phyloP scores from a whole-genome alignment of 306 rosid genomes.

The Cyamopsis tetragonoloba region DNA sequence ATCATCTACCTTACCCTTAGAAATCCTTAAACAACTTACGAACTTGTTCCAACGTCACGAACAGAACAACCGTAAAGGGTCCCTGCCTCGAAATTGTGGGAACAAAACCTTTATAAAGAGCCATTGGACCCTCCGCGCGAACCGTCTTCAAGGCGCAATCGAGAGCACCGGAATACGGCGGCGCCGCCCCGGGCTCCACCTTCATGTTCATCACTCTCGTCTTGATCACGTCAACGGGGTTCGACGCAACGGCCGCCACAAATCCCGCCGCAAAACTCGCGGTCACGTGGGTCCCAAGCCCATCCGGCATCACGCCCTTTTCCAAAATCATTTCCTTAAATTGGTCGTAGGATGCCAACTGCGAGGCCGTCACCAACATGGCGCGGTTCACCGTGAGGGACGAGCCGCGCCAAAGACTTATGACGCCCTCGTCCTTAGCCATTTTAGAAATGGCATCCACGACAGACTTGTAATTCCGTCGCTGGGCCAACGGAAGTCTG shows the following conservation, averaged over 20 bases:
- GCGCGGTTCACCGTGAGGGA: constrained; percentile 64
- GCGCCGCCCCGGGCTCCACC: constrained; percentile 49
- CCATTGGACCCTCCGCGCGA: constrained; percentile 60
- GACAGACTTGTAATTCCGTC: constrained; percentile 58
- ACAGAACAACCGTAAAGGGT: constrained; percentile 67
- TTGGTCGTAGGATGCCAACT: constrained; percentile 63
- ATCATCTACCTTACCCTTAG: constrained; percentile 8
- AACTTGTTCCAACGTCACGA: constrained; percentile 67
- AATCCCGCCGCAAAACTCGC: constrained; percentile 72
- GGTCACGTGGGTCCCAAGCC: constrained; percentile 63
- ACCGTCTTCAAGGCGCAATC: constrained; percentile 66
- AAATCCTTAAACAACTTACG: constrained; percentile 68
- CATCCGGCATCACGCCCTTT: constrained; percentile 49
- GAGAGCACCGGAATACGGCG: constrained; percentile 52
- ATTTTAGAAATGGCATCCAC: constrained; percentile 48
- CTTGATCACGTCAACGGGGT: constrained; percentile 76
- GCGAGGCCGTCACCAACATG: constrained; percentile 74
- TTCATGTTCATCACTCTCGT: constrained; percentile 81
- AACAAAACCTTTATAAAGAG: constrained; percentile 69
- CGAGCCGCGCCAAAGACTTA: constrained; percentile 71
- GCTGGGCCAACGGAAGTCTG: constrained; percentile 46
- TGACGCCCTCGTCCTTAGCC: constrained; percentile 48
- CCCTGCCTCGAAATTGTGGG: constrained; percentile 75
- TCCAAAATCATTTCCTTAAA: constrained; percentile 55
- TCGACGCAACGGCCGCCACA: constrained; percentile 56